phyloP scores from a whole-genome alignment of 2,329 filamentous ascomycete species.

The Atkinsonella hypoxylon region DNA sequence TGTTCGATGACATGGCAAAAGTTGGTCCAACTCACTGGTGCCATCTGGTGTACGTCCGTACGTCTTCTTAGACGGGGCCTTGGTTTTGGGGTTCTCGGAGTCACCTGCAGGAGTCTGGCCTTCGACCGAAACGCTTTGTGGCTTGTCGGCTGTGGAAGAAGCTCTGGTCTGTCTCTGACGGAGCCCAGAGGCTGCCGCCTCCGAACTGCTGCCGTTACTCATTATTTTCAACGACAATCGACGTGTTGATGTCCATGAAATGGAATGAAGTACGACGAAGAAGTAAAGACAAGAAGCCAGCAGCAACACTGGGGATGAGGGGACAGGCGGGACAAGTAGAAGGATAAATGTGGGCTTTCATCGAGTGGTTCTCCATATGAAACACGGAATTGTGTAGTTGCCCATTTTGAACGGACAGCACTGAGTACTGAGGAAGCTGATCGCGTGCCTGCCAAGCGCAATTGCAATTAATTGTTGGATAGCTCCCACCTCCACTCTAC shows the following conservation, averaged over 20 bases:
- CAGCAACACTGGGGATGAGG: not conserved
- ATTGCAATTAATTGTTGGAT: not conserved
- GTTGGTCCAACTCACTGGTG: constrained; percentile 52
- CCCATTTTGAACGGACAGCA: not conserved
- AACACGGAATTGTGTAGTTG: not conserved
- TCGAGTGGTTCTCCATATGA: not conserved
- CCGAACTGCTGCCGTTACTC: not conserved
- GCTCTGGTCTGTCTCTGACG: constrained; percentile 3
- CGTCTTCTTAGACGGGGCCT: constrained; percentile 53
- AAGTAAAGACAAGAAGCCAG: not conserved
- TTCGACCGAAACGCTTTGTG: not conserved
- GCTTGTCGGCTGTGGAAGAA: not conserved
- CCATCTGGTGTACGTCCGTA: constrained; percentile 87
- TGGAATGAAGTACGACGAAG: not conserved
- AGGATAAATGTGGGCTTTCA: constrained; percentile 3
- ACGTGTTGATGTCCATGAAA: not conserved
- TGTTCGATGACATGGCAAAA: not conserved
- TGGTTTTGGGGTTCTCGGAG: constrained; percentile 5
- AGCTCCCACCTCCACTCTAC: not conserved
- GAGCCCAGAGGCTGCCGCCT: constrained; percentile 4
- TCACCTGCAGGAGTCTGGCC: not conserved
- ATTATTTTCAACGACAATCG: not conserved
- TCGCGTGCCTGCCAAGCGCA: not conserved
- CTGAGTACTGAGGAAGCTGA: constrained; percentile 3
- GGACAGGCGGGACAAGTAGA: not conserved